These are phyloP conservation scores for Lathyrus sativus DNA, from an alignment of 306 rosid genomes.

Conservation along the genomic window DNA sequence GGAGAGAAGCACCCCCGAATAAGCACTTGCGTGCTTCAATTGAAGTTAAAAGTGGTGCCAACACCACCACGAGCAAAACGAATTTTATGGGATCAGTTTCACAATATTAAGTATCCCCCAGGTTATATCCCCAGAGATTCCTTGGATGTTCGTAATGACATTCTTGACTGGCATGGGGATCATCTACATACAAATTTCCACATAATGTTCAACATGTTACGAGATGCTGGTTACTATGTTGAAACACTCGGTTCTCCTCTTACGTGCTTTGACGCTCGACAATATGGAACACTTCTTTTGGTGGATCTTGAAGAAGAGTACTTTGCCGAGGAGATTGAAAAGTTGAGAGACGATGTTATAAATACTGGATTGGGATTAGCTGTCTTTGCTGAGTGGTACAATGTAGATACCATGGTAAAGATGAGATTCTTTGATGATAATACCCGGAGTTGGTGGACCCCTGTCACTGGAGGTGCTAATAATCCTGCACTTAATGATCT, in stretches of 20 bases:
- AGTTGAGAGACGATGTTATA: slow-evolving; percentile 81
- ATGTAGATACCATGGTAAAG: slow-evolving; percentile 93
- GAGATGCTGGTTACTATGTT: slow-evolving; percentile 84
- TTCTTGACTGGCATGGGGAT: slow-evolving; percentile 99
- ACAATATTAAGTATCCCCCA: slow-evolving; percentile 92
- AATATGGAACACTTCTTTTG: slow-evolving; percentile 85
- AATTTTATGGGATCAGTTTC: slow-evolving; percentile 97
- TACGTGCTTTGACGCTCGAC: slow-evolving; percentile 91
- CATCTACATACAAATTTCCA: slow-evolving; percentile 94
- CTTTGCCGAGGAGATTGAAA: slow-evolving; percentile 93
- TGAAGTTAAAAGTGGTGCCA: slow-evolving; percentile 87
- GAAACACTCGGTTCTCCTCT: slow-evolving; percentile 96
- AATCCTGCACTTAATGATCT: slow-evolving; percentile 88
- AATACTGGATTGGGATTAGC: slow-evolving; percentile 85
- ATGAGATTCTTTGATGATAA: slow-evolving; percentile 97
- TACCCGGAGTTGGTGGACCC: slow-evolving; percentile 99
- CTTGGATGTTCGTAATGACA: slow-evolving; percentile 96
- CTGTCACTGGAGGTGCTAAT: slow-evolving; percentile 96
- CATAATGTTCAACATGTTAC: slow-evolving; percentile 93
- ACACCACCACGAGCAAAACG: slow-evolving; percentile 84
- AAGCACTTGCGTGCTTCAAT: slow-evolving; percentile 83
- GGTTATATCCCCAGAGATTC: slow-evolving; percentile 98
- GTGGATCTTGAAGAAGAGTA: slow-evolving; percentile 99
- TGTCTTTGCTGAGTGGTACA: slow-evolving; percentile 97
- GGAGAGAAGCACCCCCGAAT: slow-evolving; percentile 60